Conservation (phyloP, 148 eudicot genomes). For the Amaranthus hypochondriacus region DNA sequence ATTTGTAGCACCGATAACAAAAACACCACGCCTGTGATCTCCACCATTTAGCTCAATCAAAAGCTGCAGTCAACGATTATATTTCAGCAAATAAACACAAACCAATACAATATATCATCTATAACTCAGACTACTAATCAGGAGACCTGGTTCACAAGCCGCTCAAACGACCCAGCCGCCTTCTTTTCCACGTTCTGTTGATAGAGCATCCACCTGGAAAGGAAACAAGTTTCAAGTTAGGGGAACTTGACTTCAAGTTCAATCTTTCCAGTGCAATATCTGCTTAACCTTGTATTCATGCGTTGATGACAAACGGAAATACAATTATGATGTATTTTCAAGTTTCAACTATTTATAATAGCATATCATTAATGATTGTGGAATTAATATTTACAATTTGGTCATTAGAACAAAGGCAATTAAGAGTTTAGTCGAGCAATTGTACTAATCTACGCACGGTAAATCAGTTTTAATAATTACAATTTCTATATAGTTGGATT, state of each 20-base stretch:
- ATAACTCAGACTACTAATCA: not conserved
- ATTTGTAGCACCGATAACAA: slow-evolving; percentile 90
- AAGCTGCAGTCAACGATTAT: slow-evolving; percentile 44
- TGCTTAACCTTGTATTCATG: not conserved
- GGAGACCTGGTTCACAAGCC: slow-evolving; percentile 70
- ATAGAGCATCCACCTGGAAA: slow-evolving; percentile 74
- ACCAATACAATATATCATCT: not conserved
- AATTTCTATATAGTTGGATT: too few species aligned
- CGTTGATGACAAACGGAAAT: not conserved
- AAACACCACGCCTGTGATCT: slow-evolving; percentile 71
- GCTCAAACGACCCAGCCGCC: slow-evolving; percentile 72
- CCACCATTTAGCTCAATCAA: slow-evolving; percentile 78
- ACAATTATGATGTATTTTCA: too few species aligned
- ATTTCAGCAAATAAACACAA: slow-evolving; percentile 11
- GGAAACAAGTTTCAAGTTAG: slow-evolving; percentile 1
- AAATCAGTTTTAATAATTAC: too few species aligned
- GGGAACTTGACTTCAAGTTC: not conserved
- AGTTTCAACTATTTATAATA: too few species aligned
- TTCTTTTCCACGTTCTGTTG: slow-evolving; percentile 68
- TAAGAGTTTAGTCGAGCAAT: too few species aligned
- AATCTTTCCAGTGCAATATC: not conserved
- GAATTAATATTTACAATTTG: too few species aligned
- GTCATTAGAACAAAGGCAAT: too few species aligned
- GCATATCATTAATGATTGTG: too few species aligned
- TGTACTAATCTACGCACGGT: too few species aligned